Percentiles rank a stretch among this genome's conserved stretches.
Evolutionary conservation across 2,329 filamentous ascomycete species (phyloP).

Genomic region (Emmonsia crescens): DNA sequence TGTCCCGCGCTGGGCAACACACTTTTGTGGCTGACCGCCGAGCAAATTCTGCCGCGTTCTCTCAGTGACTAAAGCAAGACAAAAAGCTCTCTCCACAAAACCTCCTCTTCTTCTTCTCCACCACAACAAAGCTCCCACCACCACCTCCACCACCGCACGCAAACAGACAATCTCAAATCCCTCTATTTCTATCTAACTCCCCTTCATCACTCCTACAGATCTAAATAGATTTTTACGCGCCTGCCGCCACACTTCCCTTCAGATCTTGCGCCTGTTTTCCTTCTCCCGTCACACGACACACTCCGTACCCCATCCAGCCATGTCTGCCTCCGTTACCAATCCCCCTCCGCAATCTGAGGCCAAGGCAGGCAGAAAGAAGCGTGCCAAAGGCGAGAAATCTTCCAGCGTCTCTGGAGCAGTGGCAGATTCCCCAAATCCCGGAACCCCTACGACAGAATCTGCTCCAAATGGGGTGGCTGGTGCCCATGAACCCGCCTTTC

Average conservation of each 20-base stretch:
- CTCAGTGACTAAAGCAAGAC: background rate
- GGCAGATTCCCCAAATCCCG: slow-evolving; percentile 34
- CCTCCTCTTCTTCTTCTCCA: background rate
- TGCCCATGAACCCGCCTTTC: slow-evolving; percentile 62
- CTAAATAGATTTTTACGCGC: background rate
- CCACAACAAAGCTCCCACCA: background rate
- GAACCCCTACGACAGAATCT: slow-evolving; percentile 28
- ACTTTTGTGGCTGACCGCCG: background rate
- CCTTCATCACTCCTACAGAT: background rate
- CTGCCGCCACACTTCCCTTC: slow-evolving; percentile 10
- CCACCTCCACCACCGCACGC: background rate
- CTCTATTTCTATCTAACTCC: slow-evolving; percentile 3
- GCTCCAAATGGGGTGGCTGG: slow-evolving; percentile 46
- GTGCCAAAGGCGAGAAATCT: slow-evolving; percentile 36
- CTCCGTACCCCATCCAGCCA: slow-evolving; percentile 25
- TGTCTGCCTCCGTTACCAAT: slow-evolving; percentile 54
- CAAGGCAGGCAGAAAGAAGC: slow-evolving; percentile 60
- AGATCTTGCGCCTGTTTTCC: slow-evolving; percentile 5
- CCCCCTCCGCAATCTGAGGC: slow-evolving; percentile 54
- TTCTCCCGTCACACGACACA: slow-evolving; percentile 11
- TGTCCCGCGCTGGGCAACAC: background rate
- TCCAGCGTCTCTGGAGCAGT: slow-evolving; percentile 31
- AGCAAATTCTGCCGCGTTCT: background rate
- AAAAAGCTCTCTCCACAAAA: slow-evolving; percentile 1
- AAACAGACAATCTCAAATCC: slow-evolving; percentile 12